Base-by-base conservation (phyloP, 441 rosid genomes). In the Breynia disticha region DNA sequence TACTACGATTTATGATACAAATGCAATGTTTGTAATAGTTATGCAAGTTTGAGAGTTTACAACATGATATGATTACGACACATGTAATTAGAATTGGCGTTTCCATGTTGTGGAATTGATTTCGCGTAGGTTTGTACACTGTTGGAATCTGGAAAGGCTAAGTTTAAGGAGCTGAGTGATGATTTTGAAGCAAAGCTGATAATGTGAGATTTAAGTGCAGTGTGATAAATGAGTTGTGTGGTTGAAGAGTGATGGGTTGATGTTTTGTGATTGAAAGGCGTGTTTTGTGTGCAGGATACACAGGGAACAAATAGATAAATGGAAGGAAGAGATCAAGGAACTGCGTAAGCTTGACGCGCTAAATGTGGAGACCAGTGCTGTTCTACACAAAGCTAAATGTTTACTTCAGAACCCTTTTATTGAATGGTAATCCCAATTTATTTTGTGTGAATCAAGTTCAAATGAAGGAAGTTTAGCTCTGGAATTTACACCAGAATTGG, bases 321-420 rank as follows among this genome's bases (percentile, higher is more conserved):
- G 98, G 95, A 89, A 86, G 65, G 91, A 86, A 19, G 94, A 86
- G 75, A 79, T 86, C 59, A 82, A 76, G 74, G 94, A 84, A 60
- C 61, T 88, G 66, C 76, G 81, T 47, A 53, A 80, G 70, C 76
- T 80, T 24, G 95, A 91, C 76, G 74, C 74, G 55, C 72, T 86
- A n/a, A 91, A 84, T 57, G 90, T 83, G 69, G 93, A 90, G 66
- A 70, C 77, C 24, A 51, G 60, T 70, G 76, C 71, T 11, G 14
- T 79, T 57, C 76, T 84, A 66, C 82, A 73, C 38, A 79, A 79
- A 67, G 91, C 85, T 49, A 80, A 69, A 56, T 68, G 18, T 69
- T 59, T 87, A 55, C 72, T 87, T 59, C 90, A 75, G 61, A 79
- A 76, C 63, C 79, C 84, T 59, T 68, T 57, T 18, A 55, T 57